These are phyloP conservation scores for Ceratocystis diversiconidia DNA, from an alignment of 2,329 filamentous ascomycete species.

Conservation along the genomic window DNA sequence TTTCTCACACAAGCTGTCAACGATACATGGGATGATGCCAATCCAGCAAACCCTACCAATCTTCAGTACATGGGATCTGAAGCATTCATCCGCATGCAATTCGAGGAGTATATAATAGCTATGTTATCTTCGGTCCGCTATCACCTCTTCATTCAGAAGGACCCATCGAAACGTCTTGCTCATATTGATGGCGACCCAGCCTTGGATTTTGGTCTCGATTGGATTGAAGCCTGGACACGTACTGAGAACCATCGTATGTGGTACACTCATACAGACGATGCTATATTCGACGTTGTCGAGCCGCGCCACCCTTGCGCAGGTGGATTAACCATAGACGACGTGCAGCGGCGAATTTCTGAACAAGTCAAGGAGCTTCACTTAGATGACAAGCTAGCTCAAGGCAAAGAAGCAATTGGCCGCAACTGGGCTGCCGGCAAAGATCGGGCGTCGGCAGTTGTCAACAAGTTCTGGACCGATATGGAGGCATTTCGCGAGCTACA, in stretches of 20 bases:
- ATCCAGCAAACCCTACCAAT: constrained; percentile 80
- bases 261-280: constrained; percentile 62
- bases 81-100: constrained; percentile 92
- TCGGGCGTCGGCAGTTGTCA: constrained; percentile 76
- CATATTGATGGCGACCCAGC: constrained; percentile 72
- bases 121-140: constrained; percentile 84
- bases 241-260: constrained; percentile 91
- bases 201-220: constrained; percentile 68
- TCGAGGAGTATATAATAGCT: constrained; percentile 88
- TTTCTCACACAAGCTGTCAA: constrained; percentile 84
- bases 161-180: constrained; percentile 44
- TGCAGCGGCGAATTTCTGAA: constrained; percentile 76
- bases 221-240: constrained; percentile 71
- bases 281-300: constrained; percentile 88
- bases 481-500: constrained; percentile 44
- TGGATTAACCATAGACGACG: constrained; percentile 82
- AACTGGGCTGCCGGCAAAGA: constrained; percentile 79
- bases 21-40: constrained; percentile 89
- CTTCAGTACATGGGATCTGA: constrained; percentile 92
- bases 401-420: constrained; percentile 72
- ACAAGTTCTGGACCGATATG: constrained; percentile 79
- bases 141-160: constrained; percentile 49
- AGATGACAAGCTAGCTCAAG: constrained; percentile 75
- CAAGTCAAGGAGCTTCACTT: constrained; percentile 90
- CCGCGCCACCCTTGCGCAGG: constrained; percentile 88